phyloP scores from a whole-genome alignment of 305 asterid genomes.

The Fraxinus velutina region DNA sequence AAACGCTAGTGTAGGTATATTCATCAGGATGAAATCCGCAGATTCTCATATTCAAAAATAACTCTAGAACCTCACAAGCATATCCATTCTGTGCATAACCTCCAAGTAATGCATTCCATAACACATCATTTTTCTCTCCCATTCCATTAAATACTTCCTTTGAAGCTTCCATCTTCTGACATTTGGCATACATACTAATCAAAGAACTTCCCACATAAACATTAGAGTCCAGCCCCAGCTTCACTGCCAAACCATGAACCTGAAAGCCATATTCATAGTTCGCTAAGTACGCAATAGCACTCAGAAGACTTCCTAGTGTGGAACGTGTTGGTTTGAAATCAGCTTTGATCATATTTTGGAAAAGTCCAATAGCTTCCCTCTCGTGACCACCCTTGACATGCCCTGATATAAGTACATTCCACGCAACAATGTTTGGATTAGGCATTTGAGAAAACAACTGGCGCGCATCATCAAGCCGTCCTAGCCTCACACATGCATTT shows the following conservation, averaged over 20 bases:
- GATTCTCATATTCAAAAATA: constrained; percentile 46
- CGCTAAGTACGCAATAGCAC: constrained; percentile 58
- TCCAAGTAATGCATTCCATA: constrained; percentile 80
- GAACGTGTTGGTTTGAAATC: constrained; percentile 67
- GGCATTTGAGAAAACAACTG: constrained; percentile 51
- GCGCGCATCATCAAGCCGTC: constrained; percentile 62
- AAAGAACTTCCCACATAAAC: constrained; percentile 84
- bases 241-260: constrained; percentile 71
- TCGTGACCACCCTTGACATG: constrained; percentile 60
- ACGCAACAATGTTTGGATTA: constrained; percentile 60
- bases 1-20: constrained; percentile 73
- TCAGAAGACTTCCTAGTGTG: constrained; percentile 74
- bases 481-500: constrained; percentile 54
- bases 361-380: constrained; percentile 47
- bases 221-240: constrained; percentile 62
- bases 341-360: constrained; percentile 52
- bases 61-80: constrained; percentile 54
- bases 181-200: constrained; percentile 79
- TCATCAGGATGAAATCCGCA: constrained; percentile 63
- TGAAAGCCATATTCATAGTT: constrained; percentile 59
- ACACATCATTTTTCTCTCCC: constrained; percentile 61
- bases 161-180: constrained; percentile 65
- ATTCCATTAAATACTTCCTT: constrained; percentile 49
- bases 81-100: constrained; percentile 75
- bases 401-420: constrained; percentile 90